Percentiles rank a stretch among this genome's conserved stretches.
Conservation (phyloP, 1,139 yeast genomes). For the Pichia sp. region DNA sequence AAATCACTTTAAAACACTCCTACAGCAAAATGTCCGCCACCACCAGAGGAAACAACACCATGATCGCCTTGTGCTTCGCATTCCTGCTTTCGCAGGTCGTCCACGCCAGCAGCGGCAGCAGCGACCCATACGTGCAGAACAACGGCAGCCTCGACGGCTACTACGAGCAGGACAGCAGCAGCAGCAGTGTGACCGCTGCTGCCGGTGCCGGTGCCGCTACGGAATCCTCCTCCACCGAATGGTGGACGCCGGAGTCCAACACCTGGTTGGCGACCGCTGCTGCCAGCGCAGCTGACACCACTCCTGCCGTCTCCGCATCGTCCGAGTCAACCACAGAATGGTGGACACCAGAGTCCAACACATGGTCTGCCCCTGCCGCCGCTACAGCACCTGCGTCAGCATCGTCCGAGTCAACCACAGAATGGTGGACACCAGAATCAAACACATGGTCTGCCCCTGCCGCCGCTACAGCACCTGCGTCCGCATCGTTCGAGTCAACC, state of each 20-base stretch:
- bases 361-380: constrained; percentile 4
- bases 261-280: too few relatives aligned
- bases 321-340: constrained; percentile 8
- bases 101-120: neutral
- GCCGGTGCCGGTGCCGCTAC: neutral
- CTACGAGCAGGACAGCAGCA: constrained; percentile 1
- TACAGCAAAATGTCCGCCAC: neutral
- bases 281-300: too few relatives aligned
- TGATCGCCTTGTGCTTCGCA: neutral
- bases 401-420: constrained; percentile 6
- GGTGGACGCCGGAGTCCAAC: constrained; percentile 2
- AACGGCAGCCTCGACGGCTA: constrained; percentile 16
- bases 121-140: constrained; percentile 4
- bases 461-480: neutral
- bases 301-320: too few relatives aligned
- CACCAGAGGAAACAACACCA: neutral
- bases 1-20: too few relatives aligned
- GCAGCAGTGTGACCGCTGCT: neutral
- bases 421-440: constrained; percentile 9
- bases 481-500: neutral
- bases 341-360: constrained; percentile 6
- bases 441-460: neutral
- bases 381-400: constrained; percentile 1
- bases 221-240: constrained; percentile 1
- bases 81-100: neutral